These are phyloP conservation scores for Rubroboletus pulcherrimus DNA, from an alignment of 768 basidiomycete species.

Conservation along the genomic window DNA sequence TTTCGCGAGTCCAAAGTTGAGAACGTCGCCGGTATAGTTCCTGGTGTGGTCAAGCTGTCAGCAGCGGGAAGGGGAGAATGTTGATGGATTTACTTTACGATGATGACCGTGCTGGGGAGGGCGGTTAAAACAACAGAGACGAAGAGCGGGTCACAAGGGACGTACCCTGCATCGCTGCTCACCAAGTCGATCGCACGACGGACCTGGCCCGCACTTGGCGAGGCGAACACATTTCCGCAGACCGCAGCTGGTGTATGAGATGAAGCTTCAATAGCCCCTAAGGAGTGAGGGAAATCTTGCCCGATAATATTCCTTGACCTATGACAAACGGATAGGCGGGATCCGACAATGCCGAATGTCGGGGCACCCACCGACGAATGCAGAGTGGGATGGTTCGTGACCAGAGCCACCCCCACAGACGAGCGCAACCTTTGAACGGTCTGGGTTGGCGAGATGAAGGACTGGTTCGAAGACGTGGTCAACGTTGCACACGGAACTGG, in stretches of 20 bases:
- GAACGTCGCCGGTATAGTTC: constrained; percentile 87
- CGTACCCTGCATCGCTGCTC: constrained; percentile 67
- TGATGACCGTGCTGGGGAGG: constrained; percentile 62
- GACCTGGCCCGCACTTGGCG: constrained; percentile 84
- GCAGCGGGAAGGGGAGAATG: not conserved
- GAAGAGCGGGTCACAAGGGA: not conserved
- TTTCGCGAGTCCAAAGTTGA: constrained; percentile 88
- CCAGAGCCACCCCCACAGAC: constrained; percentile 85
- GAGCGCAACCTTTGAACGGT: constrained; percentile 66
- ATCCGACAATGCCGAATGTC: not conserved
- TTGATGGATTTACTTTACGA: constrained; percentile 60
- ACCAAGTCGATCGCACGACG: constrained; percentile 74
- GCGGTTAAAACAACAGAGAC: not conserved
- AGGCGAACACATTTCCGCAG: constrained; percentile 87
- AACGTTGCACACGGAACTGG: not conserved
- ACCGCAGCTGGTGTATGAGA: constrained; percentile 55
- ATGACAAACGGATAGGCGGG: not conserved
- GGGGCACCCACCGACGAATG: constrained; percentile 68
- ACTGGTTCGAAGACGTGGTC: constrained; percentile 38
- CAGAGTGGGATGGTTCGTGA: constrained; percentile 89
- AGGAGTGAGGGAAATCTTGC: constrained; percentile 30
- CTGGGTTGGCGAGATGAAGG: constrained; percentile 53
- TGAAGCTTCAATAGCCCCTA: not conserved
- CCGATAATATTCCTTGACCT: constrained; percentile 79
- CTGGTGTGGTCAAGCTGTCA: constrained; percentile 34